Evolutionary conservation across 306 rosid genomes (phyloP), one percentile per base, ranked within the genome.

Genomic region (Amphicarpaea edgeworthii): DNA sequence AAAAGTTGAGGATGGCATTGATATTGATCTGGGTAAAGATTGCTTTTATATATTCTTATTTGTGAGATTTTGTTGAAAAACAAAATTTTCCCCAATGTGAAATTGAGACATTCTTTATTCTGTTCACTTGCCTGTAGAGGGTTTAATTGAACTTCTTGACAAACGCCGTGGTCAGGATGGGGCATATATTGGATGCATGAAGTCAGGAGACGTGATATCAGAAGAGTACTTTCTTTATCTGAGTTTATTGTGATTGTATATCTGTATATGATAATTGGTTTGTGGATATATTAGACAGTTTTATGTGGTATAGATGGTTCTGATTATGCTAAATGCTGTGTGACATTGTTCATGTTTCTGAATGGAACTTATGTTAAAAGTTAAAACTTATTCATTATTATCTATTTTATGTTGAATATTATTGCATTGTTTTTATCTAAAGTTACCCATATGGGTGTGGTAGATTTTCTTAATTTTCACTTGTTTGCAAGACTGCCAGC

Each of bases 121-220:
- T 73, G 28, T 71, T 79, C 82, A 40, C 78, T 86, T 73, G 61
- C 70, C 63, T 82, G 30, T 90, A 92, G 99, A 90, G 93, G 98
- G 88, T 47, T 76, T 96, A 68, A 96, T 96, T 78, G 89, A 84
- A 72, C 90, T 96, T 90, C 98, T 96, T 84, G 93, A 96, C 20
- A 93, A 34, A 38, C 99, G 93, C n/a, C 96, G 91, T 80, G 93
- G 91, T 61, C 99, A 96, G 78, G 93, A 83, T 49, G 83, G 93
- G 59, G 87, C 97, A 72, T 96, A 92, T 86, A 79, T 96, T 77
- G 99, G 99, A 72, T 96, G 98, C 89, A 96, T 96, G 99, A 92
- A 96, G 77, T 90, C 99, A 55, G 99, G 99, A 86, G 93, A 89
- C 7, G 99, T 96, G 80, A 78, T 96, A 83, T 42, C 98, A 74